Conservation (phyloP, 2,329 filamentous ascomycete species). For the Neoarthrinium moseri region DNA sequence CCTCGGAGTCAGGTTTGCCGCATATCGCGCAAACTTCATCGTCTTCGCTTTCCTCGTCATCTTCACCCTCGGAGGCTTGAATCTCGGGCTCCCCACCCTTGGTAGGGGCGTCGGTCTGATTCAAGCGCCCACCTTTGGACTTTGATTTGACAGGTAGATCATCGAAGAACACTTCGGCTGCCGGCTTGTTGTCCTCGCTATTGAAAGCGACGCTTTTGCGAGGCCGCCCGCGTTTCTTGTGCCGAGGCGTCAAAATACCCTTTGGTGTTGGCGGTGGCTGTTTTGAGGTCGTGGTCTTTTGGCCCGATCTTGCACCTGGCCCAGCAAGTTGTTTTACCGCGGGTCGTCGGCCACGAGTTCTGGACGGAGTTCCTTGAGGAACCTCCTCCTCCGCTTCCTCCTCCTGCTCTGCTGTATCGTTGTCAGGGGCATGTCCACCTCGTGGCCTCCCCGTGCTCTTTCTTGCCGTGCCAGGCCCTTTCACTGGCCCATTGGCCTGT, state of each 20-base stretch:
- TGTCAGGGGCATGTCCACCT: no score
- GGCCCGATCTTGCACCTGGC: conserved; percentile 7
- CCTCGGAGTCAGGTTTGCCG: conserved; percentile 52
- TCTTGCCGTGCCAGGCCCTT: background rate
- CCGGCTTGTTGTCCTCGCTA: conserved; percentile 19
- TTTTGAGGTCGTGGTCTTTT: conserved; percentile 12
- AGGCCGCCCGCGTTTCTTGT: conserved; percentile 36
- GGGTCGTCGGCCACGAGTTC: conserved; percentile 3
- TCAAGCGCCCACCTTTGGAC: no score
- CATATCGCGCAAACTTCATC: conserved; percentile 60
- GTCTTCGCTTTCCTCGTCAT: conserved; percentile 37
- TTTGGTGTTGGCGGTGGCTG: conserved; percentile 37
- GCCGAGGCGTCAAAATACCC: conserved; percentile 56
- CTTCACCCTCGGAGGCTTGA: conserved; percentile 16
- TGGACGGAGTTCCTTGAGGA: conserved; percentile 10
- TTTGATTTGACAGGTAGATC: conserved; percentile 43
- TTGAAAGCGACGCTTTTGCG: conserved; percentile 59
- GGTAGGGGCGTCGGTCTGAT: no score
- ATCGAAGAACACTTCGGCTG: conserved; percentile 49
- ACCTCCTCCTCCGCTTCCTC: background rate
- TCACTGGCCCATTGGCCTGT: background rate
- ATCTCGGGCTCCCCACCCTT: no score
- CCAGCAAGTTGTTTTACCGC: conserved; percentile 13
- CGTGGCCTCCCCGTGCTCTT: no score
- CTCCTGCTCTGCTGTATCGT: background rate